These are phyloP conservation scores for Carex littledalei DNA, from an alignment of 176 grass and related monocot species.

Conservation along the genomic window DNA sequence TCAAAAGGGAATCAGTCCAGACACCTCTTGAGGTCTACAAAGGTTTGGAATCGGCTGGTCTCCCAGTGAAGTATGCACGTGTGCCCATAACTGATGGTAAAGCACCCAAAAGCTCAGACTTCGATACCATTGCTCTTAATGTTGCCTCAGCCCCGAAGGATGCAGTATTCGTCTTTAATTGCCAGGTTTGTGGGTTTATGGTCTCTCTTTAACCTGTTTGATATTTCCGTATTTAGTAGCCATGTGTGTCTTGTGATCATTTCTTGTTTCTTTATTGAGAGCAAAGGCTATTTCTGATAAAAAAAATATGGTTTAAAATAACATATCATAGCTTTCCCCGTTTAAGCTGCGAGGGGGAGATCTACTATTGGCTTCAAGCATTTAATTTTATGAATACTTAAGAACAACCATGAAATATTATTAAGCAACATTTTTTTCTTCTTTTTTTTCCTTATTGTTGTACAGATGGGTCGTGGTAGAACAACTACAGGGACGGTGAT, in stretches of 20 bases:
- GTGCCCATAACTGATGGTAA: slow-evolving; percentile 99
- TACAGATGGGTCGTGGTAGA: slow-evolving; percentile 93
- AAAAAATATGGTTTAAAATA: not conserved
- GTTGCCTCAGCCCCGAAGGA: slow-evolving; percentile 56
- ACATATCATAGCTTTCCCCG: not conserved
- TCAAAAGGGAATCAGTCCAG: slow-evolving; percentile 69
- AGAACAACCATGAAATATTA: not conserved
- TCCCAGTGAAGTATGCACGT: slow-evolving; percentile 86
- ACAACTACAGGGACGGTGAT: slow-evolving; percentile 97
- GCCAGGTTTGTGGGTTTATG: slow-evolving; percentile 51
- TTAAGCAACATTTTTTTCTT: not conserved
- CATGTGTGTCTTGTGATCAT: not conserved
- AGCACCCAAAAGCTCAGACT: slow-evolving; percentile 98
- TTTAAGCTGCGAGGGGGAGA: too few relatives aligned
- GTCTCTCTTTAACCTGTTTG: not conserved
- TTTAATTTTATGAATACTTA: not conserved
- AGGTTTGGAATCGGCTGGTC: slow-evolving; percentile 68
- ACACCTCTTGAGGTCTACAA: slow-evolving; percentile 92
- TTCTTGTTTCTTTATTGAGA: not conserved
- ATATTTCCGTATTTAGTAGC: not conserved
- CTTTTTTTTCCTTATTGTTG: slow-evolving; percentile 17
- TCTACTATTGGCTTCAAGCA: not conserved
- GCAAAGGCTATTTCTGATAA: not conserved
- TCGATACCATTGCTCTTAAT: slow-evolving; percentile 81
- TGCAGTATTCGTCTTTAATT: slow-evolving; percentile 91